Evolutionary conservation across 2,329 filamentous ascomycete genomes (phyloP), one percentile per base, ranked within the genome.

Genomic region (Zymoseptoria brevis): DNA sequence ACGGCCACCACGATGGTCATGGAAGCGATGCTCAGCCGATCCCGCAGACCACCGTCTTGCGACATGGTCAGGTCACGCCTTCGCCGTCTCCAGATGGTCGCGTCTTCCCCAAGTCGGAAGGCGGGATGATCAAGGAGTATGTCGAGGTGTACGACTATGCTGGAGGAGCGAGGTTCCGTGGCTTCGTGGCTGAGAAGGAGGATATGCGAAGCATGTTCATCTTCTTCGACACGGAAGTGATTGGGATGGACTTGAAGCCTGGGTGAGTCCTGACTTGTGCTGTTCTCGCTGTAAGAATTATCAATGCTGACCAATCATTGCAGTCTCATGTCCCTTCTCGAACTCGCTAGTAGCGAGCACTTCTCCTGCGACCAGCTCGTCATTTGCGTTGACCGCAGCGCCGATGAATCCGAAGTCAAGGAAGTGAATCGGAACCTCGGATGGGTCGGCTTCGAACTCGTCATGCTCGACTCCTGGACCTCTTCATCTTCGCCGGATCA

Each of bases 391-490:
- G 90, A 93, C 73, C 88, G 90, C 64, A 79, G 79, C 52, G 83
- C 87, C 63, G 83, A 87, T 62, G 80, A 83, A 48, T 75, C 80
- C 24, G 77, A 81, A 60, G 84, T 89, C 62, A 83, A 87, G 66
- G 80, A 85, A 60, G 79, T 93, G 66, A 84, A 88, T 69, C 90
- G 88, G 74, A 92, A 90, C 69, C 82, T 96, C 55, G 89, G 91
- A 73, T 96, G 92, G 92, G 92, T 95, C 64, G 92, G 92, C 57
- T 96, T 96, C 71, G 88, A 89, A 71, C 82, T 93, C 66, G 86
- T 85, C 54, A 93, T 89, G 22, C 80, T 96, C 50, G 87, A 91
- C 66, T 82, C 84, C 67, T 96, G 90, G 87, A 52, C 64, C 11
- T 45, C 35, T 45, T 45, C 35, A n/a, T 45, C 35, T 2, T 79